Evolutionary conservation across 116 monocot genomes (phyloP).

Genomic region (Thalassia testudinum): DNA sequence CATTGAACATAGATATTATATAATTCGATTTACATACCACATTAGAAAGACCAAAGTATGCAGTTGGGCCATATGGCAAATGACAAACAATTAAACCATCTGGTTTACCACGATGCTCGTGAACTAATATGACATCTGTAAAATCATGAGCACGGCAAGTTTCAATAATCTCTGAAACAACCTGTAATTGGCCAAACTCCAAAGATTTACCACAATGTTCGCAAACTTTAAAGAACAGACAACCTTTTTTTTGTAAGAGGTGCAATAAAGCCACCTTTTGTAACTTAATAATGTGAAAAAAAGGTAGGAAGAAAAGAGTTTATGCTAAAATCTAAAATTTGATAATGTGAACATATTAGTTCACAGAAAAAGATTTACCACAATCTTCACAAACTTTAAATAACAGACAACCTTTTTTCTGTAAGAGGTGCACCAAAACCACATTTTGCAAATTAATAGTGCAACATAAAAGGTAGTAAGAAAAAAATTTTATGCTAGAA

Average conservation of each 20-base stretch:
- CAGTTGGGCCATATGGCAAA: slow-evolving; percentile 94
- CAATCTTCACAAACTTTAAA: too few species aligned
- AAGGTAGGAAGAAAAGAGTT: background rate
- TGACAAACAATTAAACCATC: slow-evolving; percentile 89
- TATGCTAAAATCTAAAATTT: background rate
- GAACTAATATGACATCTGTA: slow-evolving; percentile 91
- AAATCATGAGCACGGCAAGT: slow-evolving; percentile 72
- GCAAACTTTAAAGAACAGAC: too few species aligned
- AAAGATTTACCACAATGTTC: too few species aligned
- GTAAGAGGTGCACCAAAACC: too few species aligned
- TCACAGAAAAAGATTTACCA: too few species aligned
- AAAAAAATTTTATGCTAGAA: too few species aligned
- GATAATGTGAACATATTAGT: background rate
- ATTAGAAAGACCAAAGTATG: slow-evolving; percentile 83
- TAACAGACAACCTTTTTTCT: too few species aligned
- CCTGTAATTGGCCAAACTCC: slow-evolving; percentile 20
- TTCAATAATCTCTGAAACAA: slow-evolving; percentile 80
- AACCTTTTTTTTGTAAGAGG: too few species aligned
- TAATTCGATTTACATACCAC: slow-evolving; percentile 47
- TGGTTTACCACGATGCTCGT: slow-evolving; percentile 89
- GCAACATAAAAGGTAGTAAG: too few species aligned
- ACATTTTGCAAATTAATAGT: too few species aligned
- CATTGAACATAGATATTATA: background rate
- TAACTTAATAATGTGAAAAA: too few species aligned
- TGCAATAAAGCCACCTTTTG: too few species aligned